phyloP scores from a whole-genome alignment of 176 grass and related monocot genomes.

The Oryza glumipatula region DNA sequence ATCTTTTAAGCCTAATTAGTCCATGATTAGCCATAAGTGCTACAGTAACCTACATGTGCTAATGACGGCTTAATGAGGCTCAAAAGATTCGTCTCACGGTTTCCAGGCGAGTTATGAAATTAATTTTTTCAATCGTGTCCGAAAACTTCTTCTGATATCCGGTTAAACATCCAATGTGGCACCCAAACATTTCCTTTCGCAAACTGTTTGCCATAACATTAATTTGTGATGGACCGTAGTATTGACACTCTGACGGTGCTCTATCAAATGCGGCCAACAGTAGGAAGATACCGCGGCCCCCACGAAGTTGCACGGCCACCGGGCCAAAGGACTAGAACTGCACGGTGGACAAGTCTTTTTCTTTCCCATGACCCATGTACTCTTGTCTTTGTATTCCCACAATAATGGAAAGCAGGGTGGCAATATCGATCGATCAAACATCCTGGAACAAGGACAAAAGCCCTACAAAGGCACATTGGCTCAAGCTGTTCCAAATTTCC shows the following conservation, averaged over 20 bases:
- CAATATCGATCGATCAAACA: background rate
- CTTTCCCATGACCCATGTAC: background rate
- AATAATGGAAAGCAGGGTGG: background rate
- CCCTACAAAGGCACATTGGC: background rate
- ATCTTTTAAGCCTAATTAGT: too few species aligned
- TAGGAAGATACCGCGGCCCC: conserved; percentile 8
- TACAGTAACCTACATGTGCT: too few species aligned
- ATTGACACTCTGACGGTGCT: background rate
- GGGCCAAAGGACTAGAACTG: background rate
- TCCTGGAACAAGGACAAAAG: background rate
- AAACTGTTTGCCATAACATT: too few species aligned
- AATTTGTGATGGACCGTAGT: too few species aligned
- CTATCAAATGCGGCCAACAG: background rate
- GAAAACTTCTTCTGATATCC: too few species aligned
- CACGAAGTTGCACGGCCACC: background rate
- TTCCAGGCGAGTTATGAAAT: too few species aligned
- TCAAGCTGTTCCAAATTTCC: background rate
- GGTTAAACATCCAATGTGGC: too few species aligned
- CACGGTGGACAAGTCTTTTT: background rate
- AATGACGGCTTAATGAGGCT: too few species aligned
- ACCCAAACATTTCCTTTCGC: too few species aligned
- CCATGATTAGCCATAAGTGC: too few species aligned
- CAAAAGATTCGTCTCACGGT: too few species aligned
- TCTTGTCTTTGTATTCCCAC: background rate
- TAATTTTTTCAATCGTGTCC: too few species aligned